Base-by-base conservation (phyloP, 148 eudicot genomes). In the Spergularia marina region DNA sequence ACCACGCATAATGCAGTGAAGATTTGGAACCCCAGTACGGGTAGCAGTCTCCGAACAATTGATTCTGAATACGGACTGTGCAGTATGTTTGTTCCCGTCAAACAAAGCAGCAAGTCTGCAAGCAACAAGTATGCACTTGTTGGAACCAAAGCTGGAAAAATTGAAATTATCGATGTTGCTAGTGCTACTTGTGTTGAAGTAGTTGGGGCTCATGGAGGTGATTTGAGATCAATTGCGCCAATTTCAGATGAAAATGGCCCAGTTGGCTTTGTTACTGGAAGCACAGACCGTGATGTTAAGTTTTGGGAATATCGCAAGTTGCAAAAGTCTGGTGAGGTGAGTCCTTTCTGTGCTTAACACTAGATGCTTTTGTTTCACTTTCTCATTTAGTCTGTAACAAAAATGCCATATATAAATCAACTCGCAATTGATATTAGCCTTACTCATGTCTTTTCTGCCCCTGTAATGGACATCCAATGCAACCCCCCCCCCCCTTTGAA, bases 1-100 rank as follows among this genome's bases (percentile, higher is more conserved):
- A 95, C 99, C 69, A 92, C 91, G 82, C 99, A 95, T 78, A 90
- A 84, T 79, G 79, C 94, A 6, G 88, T 88, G 53, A 95, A 95
- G 86, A 90, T 95, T 81, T 95, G 99, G 99, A 95, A 92, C 76
- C 99, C 99, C 59, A 95, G 90, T 76, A 88, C 94, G 67, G 90
- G 94, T 72, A 86, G 84, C 72, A 90, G 97, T 79, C 92, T 95
- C 57, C 85, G 96, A 66, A 95, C 99, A 18, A 88, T 95, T 81
- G 99, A 92, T 80, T 92, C 97, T 68, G 96, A 91, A 20, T 90
- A 86, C 86, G 99, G 99, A 41, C 62, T 95, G 15, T 95, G 99
- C 85, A 85, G 94, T 73, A 84, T 95, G 76, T 95, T 95, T 89
- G 92, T 86, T 82, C 96, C 96, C 59, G 89, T 81, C 72, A 76